Base-by-base conservation (phyloP, 257 asterid genomes). In the Lycium ferocissimum region DNA sequence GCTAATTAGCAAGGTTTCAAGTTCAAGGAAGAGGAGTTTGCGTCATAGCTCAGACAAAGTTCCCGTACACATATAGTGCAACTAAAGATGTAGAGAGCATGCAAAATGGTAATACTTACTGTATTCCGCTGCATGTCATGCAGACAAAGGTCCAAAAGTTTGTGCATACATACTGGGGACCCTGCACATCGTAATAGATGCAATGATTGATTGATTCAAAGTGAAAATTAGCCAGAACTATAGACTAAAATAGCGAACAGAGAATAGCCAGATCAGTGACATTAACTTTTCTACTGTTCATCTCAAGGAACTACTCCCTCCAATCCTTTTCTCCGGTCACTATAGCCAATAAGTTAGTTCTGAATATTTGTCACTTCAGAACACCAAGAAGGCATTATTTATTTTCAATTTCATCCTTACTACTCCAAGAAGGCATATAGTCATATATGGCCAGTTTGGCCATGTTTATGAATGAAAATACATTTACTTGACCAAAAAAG, bases 141-240 rank as follows among this genome's bases (percentile, higher is more conserved):
- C 99, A 96, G 79, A 94, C 93, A 88, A 96, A 96, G 53, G 99
- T 95, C 98, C 98, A 96, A 85, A 96, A 96, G 84, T 92, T 94
- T 73, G 98, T 94, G 87, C 99, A 96, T 17, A 94, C 97, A 81
- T 95, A 96, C 78, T 96, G 99, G 87, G 99, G 99, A 78, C 97
- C 99, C 99, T 96, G 95, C 94, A 88, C 65, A 83, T 87, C 51
- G 75, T 84, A 81, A 85, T 7, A 38, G 18, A 53, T 54, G 59
- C 70, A 79, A 72, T 18, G 80, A 58, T 53, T 61, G 37, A 80
- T 56, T 70, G 58, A 81, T 80, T 73, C 56, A 59, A 38, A 58
- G 65, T 61, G 61, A 75, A 75, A 75, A 73, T 15, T 5, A 61
- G 51, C 51, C 57, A 82, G 61, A 69, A 35, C 9, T 38, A 62